Base-by-base conservation (phyloP, 129 eudicot species). In the Mikania micrantha region DNA sequence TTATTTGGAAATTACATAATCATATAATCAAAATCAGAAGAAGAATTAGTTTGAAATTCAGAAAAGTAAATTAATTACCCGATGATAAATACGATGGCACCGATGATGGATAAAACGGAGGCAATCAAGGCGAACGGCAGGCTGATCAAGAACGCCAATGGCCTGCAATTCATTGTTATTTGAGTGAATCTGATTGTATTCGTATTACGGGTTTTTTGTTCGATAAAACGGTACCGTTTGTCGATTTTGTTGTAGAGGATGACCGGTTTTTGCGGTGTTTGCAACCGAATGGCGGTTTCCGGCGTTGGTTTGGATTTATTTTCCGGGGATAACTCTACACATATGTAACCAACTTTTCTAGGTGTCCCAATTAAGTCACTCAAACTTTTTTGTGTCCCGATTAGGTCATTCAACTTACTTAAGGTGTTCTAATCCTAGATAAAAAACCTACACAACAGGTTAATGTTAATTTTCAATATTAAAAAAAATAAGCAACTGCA, bases 111-210 rank as follows among this genome's bases (percentile, higher is more conserved):
- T 10, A 84, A 44, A 17, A 77, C 65, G 50, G 78, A 59, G 5
- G 81, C 78, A 54, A 78, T 1, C 25, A 84, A 54, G 35, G 89
- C 89, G 72, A 84, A 84, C 3, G 89, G 89, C 71, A 84, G 66
- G 72, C 83, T 76, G 28, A 84, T 47, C 49, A 84, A 70, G 68
- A 80, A 84, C 15, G 78, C 89, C 71, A 84, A 64, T 41, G 89
- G 89, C 79, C 81, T 77, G 79, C 85, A 84, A 41, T 38, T 69
- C 83, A 81, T 73, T 16, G 49, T 72, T 62, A 9, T 35, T 36
- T 41, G 42, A 57, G 45, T 44, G 66, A 44, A 41, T 70, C 42
- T 40, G 29, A 28, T 5, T 70, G 49, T 57, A 3, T 41, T 69
- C 8, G 1, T 27, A 68, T 27, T 19, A 36, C 34, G 13, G 2